These are phyloP conservation scores for Vitis rotundifolia DNA, from an alignment of 164 flowering plant genomes.

Conservation along the genomic window DNA sequence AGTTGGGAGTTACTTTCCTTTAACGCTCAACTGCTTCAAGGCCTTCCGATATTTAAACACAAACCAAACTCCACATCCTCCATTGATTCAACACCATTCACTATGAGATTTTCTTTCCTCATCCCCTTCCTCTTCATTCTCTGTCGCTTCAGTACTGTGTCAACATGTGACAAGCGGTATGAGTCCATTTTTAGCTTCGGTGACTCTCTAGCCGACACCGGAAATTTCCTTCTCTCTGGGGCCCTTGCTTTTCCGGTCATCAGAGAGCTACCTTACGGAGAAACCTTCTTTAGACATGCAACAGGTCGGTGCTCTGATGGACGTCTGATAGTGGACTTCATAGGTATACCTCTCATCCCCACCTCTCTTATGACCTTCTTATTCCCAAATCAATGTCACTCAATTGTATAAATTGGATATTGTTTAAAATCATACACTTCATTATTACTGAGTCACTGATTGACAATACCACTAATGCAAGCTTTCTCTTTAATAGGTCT, in stretches of 20 bases:
- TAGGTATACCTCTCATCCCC: conserved; percentile 32
- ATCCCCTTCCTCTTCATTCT: conserved; percentile 2
- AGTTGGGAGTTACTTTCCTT: not conserved
- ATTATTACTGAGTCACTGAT: no score
- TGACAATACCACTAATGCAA: no score
- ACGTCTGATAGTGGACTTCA: conserved; percentile 54
- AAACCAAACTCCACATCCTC: no score
- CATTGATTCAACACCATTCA: not conserved
- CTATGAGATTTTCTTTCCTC: not conserved
- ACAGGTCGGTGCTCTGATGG: conserved; percentile 68
- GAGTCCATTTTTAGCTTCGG: conserved; percentile 54
- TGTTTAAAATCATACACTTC: no score
- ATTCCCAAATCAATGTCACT: no score
- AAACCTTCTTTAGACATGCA: conserved; percentile 44
- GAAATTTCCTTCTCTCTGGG: conserved; percentile 43
- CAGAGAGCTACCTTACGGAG: conserved; percentile 47
- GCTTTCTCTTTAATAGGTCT: no score
- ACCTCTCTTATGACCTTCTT: not conserved
- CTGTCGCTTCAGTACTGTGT: conserved; percentile 2
- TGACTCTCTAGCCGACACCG: conserved; percentile 61
- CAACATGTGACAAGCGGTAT: conserved; percentile 18
- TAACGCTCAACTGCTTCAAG: not conserved
- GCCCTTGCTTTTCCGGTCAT: conserved; percentile 30
- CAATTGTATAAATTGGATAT: no score
- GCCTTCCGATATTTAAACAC: not conserved